Evolutionary conservation across 2,329 filamentous ascomycete species (phyloP).

Genomic region (Zymoseptoria tritici): DNA sequence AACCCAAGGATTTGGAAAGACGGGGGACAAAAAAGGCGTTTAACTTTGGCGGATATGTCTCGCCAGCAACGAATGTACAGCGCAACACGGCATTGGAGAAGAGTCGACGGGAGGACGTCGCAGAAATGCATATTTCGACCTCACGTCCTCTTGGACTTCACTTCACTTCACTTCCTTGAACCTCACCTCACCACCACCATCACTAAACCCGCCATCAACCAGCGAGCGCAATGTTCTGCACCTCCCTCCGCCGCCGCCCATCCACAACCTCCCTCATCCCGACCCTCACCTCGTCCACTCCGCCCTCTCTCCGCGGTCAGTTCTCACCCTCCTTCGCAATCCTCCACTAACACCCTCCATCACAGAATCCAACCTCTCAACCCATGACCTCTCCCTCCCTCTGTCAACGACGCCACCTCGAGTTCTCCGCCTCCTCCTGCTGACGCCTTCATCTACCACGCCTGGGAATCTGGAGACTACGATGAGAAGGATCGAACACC

Average conservation of each 20-base stretch:
- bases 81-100: neutral
- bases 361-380: slow-evolving; percentile 28
- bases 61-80: neutral
- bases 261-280: slow-evolving; percentile 34
- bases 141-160: neutral
- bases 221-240: slow-evolving; percentile 33
- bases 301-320: slow-evolving; percentile 28
- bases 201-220: too few species aligned
- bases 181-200: too few species aligned
- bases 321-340: neutral
- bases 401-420: slow-evolving; percentile 7
- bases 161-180: neutral
- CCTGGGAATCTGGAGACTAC: slow-evolving; percentile 15
- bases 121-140: neutral
- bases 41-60: neutral
- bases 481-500: slow-evolving; percentile 27
- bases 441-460: slow-evolving; percentile 22
- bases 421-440: slow-evolving; percentile 26
- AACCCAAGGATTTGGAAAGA: neutral
- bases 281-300: slow-evolving; percentile 18
- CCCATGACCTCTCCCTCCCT: slow-evolving; percentile 32
- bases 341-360: slow-evolving; percentile 4
- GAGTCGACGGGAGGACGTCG: neutral
- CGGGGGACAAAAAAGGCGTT: neutral
- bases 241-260: slow-evolving; percentile 33